Base-by-base conservation (phyloP, 1,284 basidiomycete species). In the Hymenochaete sp. region DNA sequence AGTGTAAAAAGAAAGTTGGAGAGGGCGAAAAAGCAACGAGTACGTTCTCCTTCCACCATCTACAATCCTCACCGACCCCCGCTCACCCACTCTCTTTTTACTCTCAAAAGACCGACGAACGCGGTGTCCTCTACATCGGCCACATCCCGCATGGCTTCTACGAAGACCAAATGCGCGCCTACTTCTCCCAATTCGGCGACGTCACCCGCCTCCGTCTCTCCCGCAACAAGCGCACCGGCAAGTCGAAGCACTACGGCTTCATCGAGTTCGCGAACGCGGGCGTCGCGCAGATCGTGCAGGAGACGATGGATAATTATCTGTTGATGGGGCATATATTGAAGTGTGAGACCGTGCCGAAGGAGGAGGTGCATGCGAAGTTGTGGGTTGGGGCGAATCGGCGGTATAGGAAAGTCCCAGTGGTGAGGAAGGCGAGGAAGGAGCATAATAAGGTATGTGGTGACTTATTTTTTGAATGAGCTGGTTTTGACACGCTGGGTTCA, bases 281-380 rank as follows among this genome's bases (percentile, higher is more conserved):
- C 1, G 93, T 98, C 35, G 93, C 95, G 0, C 68, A 90, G 59
- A 97, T 99, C 52, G 96, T 98, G 8, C 85, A 88, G 4, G 96
- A 98, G 59, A 98, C 96, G 37, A 98, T 98, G 95, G 80, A 99
- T 73, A 98, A 98, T 68, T 99, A 98, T 64, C 77, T 99, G 24
- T 72, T 99, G 54, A 80, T 88, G 72, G 93, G 93, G 3, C 91
- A 96, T 57, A 82, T 99, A 53, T 72, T 99, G 39, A 80, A 79
- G 50, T 97, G 95, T 68, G 82, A 86, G 57, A 66, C 91, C 47
- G 78, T 96, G 46, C 85, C 92, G 16, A 79, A 81, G 54, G 90
- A 93, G 25, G 67, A 95, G 53, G 77, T 98, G 0, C 93, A 98
- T 62, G 86, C 93, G 3, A 80, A 93, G 58, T 67, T 98, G 3